These are phyloP conservation scores for Pontederia crassipes DNA, from an alignment of 176 grass and related monocot species.

Conservation along the genomic window DNA sequence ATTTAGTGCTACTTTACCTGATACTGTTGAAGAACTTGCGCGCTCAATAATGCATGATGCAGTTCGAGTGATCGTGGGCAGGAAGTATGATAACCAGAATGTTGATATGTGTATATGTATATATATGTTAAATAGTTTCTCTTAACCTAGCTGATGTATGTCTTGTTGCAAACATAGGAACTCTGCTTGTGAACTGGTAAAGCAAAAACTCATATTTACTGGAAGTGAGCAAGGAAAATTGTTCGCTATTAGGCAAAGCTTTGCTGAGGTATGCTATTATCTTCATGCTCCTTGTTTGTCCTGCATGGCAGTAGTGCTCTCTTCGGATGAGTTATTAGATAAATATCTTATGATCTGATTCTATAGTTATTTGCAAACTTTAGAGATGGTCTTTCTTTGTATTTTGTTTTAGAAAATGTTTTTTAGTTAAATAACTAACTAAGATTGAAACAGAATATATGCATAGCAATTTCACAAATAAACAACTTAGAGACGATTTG, in stretches of 20 bases:
- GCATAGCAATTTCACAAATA: no score
- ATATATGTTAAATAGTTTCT: slow-evolving; percentile 1
- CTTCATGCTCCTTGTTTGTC: not conserved
- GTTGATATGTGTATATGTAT: not conserved
- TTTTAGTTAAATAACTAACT: no score
- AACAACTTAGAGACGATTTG: no score
- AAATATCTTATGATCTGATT: no score
- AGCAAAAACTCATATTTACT: slow-evolving; percentile 78
- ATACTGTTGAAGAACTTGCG: slow-evolving; percentile 83
- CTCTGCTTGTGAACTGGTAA: slow-evolving; percentile 79
- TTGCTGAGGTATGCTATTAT: slow-evolving; percentile 47
- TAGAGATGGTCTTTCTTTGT: no score
- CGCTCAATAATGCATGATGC: slow-evolving; percentile 93
- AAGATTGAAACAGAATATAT: no score
- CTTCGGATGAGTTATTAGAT: no score
- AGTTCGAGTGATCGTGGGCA: slow-evolving; percentile 73
- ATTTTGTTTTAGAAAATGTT: no score
- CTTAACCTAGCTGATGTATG: not conserved
- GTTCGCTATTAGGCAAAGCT: slow-evolving; percentile 80
- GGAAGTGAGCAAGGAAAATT: slow-evolving; percentile 95
- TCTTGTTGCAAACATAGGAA: slow-evolving; percentile 41
- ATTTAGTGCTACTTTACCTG: slow-evolving; percentile 86
- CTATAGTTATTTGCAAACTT: no score
- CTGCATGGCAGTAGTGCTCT: no score
- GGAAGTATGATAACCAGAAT: slow-evolving; percentile 44